These are phyloP conservation scores for Pulveroboletus sp. DNA, from an alignment of 768 basidiomycete species.

Conservation along the genomic window DNA sequence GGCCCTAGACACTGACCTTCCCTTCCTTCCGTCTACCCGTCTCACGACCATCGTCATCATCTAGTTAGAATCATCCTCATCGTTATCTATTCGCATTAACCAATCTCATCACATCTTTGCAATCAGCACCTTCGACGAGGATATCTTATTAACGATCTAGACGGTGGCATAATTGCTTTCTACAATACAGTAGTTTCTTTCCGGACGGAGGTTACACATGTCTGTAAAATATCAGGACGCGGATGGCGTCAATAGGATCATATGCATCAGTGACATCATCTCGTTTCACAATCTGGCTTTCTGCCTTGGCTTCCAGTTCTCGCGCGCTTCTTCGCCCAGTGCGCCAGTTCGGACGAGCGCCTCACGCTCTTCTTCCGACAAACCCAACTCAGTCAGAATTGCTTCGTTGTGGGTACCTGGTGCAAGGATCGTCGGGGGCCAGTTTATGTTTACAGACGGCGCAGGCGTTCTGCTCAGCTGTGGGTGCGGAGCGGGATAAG, in stretches of 20 bases:
- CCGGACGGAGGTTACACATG: background rate
- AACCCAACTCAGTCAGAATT: slow-evolving; percentile 50
- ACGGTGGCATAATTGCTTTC: background rate
- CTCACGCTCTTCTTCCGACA: slow-evolving; percentile 38
- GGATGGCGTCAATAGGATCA: background rate
- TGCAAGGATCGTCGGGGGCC: slow-evolving; percentile 25
- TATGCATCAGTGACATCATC: background rate
- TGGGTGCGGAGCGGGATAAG: slow-evolving; percentile 53
- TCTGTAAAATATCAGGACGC: slow-evolving; percentile 9
- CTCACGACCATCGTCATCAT: background rate
- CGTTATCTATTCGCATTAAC: background rate
- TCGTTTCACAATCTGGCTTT: slow-evolving; percentile 26
- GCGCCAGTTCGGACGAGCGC: slow-evolving; percentile 45
- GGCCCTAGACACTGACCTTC: background rate
- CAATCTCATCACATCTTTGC: too few relatives aligned
- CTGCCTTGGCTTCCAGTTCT: slow-evolving; percentile 11
- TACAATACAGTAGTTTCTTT: background rate
- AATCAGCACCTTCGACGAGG: too few relatives aligned
- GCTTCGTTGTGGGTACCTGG: slow-evolving; percentile 55
- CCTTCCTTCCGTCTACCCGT: too few relatives aligned
- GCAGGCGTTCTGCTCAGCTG: slow-evolving; percentile 35
- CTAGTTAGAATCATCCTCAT: background rate
- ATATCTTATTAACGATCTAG: slow-evolving; percentile 13
- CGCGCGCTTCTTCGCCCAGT: slow-evolving; percentile 35
- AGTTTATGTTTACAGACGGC: slow-evolving; percentile 5